Percentiles rank a stretch among this genome's conserved stretches.
phyloP scores from a whole-genome alignment of 352 stramenopile species.

The Phytophthora macrochlamydospora region DNA sequence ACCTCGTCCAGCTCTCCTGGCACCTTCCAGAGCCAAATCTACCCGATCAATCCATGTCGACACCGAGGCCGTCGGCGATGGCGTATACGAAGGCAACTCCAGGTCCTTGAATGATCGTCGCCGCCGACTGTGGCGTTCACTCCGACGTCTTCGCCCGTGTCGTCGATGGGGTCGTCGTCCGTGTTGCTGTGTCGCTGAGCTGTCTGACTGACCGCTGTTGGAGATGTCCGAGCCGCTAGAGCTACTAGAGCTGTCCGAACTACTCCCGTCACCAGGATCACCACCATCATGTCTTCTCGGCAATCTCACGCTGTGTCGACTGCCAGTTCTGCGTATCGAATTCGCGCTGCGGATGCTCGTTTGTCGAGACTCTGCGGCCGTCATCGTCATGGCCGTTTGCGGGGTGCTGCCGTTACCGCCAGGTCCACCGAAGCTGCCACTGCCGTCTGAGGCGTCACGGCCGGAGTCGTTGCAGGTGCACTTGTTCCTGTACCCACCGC shows the following conservation, averaged over 20 bases:
- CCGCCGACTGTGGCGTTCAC: not conserved
- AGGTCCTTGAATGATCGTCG: not conserved
- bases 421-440: not conserved
- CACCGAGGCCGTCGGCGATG: not conserved
- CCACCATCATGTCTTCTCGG: too few relatives aligned
- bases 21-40: not conserved
- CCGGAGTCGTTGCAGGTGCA: not conserved
- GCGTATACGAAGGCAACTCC: not conserved
- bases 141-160: not conserved
- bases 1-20: not conserved
- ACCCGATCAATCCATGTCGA: not conserved
- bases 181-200: not conserved
- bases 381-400: slow-evolving; percentile 4
- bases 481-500: not conserved
- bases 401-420: not conserved
- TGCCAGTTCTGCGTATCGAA: not conserved
- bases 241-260: not conserved
- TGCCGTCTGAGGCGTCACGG: not conserved
- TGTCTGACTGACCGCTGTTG: not conserved
- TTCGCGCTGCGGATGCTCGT: not conserved
- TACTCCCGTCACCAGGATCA: too few relatives aligned
- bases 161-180: too few relatives aligned
- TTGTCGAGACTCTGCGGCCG: not conserved
- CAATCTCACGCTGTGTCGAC: not conserved
- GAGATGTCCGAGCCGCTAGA: not conserved